A percentile compares a stretch with the other conserved stretches of the same genome.
phyloP scores from a whole-genome alignment of 257 asterid species.

The Knoxia roxburghii region DNA sequence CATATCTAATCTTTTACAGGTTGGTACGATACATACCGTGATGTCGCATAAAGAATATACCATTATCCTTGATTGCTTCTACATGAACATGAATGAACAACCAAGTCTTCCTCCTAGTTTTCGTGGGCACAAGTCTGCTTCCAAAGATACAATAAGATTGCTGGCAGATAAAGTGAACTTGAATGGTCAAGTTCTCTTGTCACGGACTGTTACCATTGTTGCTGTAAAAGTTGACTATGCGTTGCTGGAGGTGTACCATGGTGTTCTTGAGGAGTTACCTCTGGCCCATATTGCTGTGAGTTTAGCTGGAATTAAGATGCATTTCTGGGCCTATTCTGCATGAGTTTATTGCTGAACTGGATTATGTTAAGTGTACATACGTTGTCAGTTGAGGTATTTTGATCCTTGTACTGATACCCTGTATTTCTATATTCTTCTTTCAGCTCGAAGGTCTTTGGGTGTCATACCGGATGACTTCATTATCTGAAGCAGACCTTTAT shows the following conservation, averaged over 20 bases:
- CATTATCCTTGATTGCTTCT: conserved; percentile 78
- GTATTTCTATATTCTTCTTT: conserved; percentile 19
- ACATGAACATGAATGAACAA: conserved; percentile 75
- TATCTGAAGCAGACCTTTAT: conserved; percentile 88
- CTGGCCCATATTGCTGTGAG: conserved; percentile 95
- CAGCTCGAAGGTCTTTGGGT: conserved; percentile 99
- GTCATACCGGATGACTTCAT: conserved; percentile 91
- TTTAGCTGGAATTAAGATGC: conserved; percentile 14
- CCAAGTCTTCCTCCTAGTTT: conserved; percentile 89
- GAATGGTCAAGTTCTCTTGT: conserved; percentile 85
- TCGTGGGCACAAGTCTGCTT: conserved; percentile 69
- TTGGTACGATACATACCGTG: conserved; percentile 75
- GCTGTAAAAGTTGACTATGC: conserved; percentile 78
- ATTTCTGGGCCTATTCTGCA: conserved; percentile 5
- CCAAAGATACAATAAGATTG: conserved; percentile 82
- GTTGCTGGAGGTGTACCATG: conserved; percentile 75
- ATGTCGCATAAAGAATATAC: conserved; percentile 92
- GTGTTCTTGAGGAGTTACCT: conserved; percentile 75
- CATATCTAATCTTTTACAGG: conserved; percentile 40
- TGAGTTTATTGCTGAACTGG: not conserved
- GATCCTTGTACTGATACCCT: conserved; percentile 5
- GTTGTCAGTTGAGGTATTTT: not conserved
- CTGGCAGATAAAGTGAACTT: conserved; percentile 86
- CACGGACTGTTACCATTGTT: conserved; percentile 82
- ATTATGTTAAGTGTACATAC: conserved; percentile 6